These are phyloP conservation scores for Podila epigama DNA, from an alignment of 192 early-diverging fungal genomes.

Conservation along the genomic window DNA sequence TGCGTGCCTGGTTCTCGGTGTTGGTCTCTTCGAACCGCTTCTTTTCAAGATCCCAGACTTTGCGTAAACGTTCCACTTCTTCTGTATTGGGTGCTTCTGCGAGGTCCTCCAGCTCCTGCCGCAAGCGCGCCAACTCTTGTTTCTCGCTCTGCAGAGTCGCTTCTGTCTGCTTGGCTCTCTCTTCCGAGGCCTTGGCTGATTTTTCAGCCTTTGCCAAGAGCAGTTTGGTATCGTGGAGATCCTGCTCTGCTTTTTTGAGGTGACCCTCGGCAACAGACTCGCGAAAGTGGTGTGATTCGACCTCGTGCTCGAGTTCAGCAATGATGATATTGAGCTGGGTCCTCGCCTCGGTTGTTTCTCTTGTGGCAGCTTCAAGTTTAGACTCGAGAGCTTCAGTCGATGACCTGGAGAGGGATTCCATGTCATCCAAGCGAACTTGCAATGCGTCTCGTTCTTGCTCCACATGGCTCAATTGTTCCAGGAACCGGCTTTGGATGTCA, in stretches of 20 bases:
- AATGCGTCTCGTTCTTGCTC: conserved; percentile 34
- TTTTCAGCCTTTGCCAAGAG: conserved; percentile 36
- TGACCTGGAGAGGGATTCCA: conserved; percentile 13
- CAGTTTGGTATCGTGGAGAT: conserved; percentile 35
- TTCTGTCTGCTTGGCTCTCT: conserved; percentile 27
- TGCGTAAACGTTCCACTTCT: conserved; percentile 59
- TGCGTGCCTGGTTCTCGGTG: conserved; percentile 11
- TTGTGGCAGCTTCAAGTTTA: conserved; percentile 37
- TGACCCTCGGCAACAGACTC: conserved; percentile 27
- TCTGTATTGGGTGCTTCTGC: conserved; percentile 54
- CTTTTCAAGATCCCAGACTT: conserved; percentile 59
- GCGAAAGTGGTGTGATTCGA: conserved; percentile 27
- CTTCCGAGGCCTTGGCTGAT: conserved; percentile 13
- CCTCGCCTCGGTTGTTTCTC: conserved; percentile 46
- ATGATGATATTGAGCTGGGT: conserved; percentile 42
- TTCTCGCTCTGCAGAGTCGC: conserved; percentile 35
- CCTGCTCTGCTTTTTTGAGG: conserved; percentile 24
- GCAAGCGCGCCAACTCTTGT: conserved; percentile 50
- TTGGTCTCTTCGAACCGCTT: conserved; percentile 50
- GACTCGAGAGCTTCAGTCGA: conserved; percentile 42
- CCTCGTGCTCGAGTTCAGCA: conserved; percentile 30
- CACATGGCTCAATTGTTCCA: conserved; percentile 14
- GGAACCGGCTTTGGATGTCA: conserved; percentile 7
- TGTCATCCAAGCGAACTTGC: conserved; percentile 22
- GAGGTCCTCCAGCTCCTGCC: conserved; percentile 55